A percentile compares a stretch with the other conserved stretches of the same genome.
Evolutionary conservation across 139 green algal genomes (phyloP).

Genomic region (Choricystis sp.): DNA sequence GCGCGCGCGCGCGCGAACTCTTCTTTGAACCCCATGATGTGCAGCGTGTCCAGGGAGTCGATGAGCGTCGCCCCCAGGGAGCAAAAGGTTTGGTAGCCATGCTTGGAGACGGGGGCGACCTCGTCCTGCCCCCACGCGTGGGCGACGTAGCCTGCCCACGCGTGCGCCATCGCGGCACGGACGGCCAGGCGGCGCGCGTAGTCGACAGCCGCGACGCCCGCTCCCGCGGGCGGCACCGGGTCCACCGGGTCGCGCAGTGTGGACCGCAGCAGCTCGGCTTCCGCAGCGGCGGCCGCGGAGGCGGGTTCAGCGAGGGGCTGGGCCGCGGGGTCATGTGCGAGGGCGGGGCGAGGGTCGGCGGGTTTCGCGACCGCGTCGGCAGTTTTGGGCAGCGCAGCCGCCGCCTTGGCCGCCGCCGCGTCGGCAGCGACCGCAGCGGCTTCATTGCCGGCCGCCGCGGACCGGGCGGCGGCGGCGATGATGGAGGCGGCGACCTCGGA

Average conservation of each 20-base stretch:
- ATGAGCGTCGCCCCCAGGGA: constrained; percentile 19
- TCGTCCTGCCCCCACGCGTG: constrained; percentile 20
- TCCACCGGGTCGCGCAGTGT: not conserved
- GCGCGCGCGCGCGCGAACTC: not conserved
- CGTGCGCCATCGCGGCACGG: constrained; percentile 13
- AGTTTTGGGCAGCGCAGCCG: not conserved
- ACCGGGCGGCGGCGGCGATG: too few relatives aligned
- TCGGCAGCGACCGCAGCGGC: not conserved
- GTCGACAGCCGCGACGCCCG: not conserved
- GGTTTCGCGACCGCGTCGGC: not conserved
- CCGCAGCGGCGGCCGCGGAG: too few relatives aligned
- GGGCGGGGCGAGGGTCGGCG: not conserved
- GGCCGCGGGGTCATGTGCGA: not conserved
- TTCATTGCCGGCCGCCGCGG: not conserved
- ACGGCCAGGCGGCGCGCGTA: not conserved
- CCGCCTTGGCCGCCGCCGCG: not conserved
- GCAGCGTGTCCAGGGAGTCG: constrained; percentile 25
- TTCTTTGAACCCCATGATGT: constrained; percentile 24
- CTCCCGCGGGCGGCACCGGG: too few relatives aligned
- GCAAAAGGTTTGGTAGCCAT: constrained; percentile 11
- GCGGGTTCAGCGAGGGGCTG: not conserved
- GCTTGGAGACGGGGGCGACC: constrained; percentile 6
- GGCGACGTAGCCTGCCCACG: constrained; percentile 17
- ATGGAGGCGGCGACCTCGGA: not conserved
- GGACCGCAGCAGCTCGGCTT: not conserved